phyloP scores from a whole-genome alignment of 768 basidiomycete genomes.

The Hypholoma fasciculare region DNA sequence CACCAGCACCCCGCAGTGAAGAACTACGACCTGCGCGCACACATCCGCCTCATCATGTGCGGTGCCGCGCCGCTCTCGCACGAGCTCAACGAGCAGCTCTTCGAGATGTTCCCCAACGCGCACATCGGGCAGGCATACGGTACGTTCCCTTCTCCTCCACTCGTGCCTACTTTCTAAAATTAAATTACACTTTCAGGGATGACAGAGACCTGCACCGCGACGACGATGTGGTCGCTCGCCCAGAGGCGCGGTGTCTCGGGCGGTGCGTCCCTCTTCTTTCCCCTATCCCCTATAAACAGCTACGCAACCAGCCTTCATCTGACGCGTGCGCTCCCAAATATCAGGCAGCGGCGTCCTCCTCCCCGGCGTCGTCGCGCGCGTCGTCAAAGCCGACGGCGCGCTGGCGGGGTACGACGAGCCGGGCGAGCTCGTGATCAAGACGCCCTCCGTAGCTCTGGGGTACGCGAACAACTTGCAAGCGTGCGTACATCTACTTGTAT shows the following conservation, averaged over 20 bases:
- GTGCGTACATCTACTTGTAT: slow-evolving; percentile 37
- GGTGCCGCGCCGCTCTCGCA: slow-evolving; percentile 62
- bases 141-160: slow-evolving; percentile 15
- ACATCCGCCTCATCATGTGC: slow-evolving; percentile 48
- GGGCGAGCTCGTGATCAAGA: slow-evolving; percentile 59
- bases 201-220: slow-evolving; percentile 63
- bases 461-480: slow-evolving; percentile 63
- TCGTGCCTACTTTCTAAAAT: background rate
- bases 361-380: slow-evolving; percentile 54
- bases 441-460: slow-evolving; percentile 54
- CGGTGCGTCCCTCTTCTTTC: slow-evolving; percentile 26
- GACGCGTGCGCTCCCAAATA: no score
- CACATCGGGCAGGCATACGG: slow-evolving; percentile 63
- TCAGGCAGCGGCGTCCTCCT: slow-evolving; percentile 52
- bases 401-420: slow-evolving; percentile 54
- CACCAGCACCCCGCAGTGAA: slow-evolving; percentile 50
- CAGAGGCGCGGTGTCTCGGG: slow-evolving; percentile 53
- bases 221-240: slow-evolving; percentile 48
- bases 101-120: slow-evolving; percentile 49
- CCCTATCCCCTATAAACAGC: background rate
- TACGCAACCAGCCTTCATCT: no score
- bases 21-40: slow-evolving; percentile 44
- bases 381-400: slow-evolving; percentile 59
- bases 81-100: slow-evolving; percentile 51
- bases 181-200: slow-evolving; percentile 42